Percentiles rank a stretch among this genome's conserved stretches.
phyloP scores from a whole-genome alignment of 208 protist genomes.

The Acanthamoeba royreba region DNA sequence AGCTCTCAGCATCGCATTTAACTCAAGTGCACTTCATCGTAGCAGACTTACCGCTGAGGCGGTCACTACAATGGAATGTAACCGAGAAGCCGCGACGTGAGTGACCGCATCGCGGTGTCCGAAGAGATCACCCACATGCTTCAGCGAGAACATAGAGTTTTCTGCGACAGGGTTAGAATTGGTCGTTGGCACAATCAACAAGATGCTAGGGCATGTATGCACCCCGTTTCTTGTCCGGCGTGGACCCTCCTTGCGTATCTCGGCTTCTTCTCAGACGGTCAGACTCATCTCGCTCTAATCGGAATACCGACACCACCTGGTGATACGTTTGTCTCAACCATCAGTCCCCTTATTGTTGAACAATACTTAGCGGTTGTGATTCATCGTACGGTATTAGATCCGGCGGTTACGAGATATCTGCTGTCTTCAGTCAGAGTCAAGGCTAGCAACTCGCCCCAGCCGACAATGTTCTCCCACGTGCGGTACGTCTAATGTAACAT shows the following conservation, averaged over 20 bases:
- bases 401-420: not conserved
- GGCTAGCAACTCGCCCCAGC: not conserved
- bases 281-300: not conserved
- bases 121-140: not conserved
- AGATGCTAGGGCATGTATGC: too few species aligned
- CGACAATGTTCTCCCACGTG: not conserved
- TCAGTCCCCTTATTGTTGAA: too few species aligned
- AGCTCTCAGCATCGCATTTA: too few species aligned
- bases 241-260: not conserved
- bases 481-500: not conserved
- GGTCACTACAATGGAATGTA: not conserved
- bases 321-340: too few species aligned
- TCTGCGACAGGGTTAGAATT: not conserved
- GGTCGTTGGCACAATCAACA: too few species aligned
- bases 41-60: not conserved
- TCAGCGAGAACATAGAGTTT: not conserved
- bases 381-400: constrained; percentile 13
- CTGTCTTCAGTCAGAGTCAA: not conserved
- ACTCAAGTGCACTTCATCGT: too few species aligned
- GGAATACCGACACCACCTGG: not conserved
- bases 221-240: too few species aligned
- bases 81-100: not conserved
- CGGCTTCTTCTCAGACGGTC: not conserved
- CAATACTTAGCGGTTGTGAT: too few species aligned
- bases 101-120: not conserved